A percentile compares a stretch with the other conserved stretches of the same genome.
phyloP scores from a whole-genome alignment of 73 alveolate species.

The Paraurostyla sp. region DNA sequence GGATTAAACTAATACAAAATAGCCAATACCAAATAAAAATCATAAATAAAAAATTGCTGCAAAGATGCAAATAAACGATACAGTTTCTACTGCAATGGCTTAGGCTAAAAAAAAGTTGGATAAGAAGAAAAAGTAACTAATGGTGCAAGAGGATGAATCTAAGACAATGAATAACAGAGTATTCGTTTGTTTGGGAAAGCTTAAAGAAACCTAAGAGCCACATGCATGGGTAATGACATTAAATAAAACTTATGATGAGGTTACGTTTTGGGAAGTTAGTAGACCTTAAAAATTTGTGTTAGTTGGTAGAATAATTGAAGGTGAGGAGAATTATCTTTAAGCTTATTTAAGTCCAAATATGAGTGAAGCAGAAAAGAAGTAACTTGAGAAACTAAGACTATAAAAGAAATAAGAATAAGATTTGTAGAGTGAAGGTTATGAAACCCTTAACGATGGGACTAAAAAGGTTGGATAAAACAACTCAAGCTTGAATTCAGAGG shows the following conservation, averaged over 20 bases:
- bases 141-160: slow-evolving; percentile 54
- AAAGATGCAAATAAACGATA: slow-evolving; percentile 11
- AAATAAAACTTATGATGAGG: slow-evolving; percentile 63
- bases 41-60: not conserved
- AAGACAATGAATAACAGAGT: slow-evolving; percentile 60
- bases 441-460: not conserved
- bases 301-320: slow-evolving; percentile 44
- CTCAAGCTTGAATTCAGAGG: not conserved
- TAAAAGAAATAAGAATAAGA: not conserved
- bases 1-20: not conserved
- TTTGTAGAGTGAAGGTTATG: not conserved
- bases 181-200: slow-evolving; percentile 82
- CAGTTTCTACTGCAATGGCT: slow-evolving; percentile 24
- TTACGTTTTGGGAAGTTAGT: slow-evolving; percentile 80
- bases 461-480: not conserved
- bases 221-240: slow-evolving; percentile 89
- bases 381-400: not conserved
- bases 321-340: slow-evolving; percentile 23
- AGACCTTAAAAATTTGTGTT: slow-evolving; percentile 29
- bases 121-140: slow-evolving; percentile 28
- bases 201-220: slow-evolving; percentile 51
- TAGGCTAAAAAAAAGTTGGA: slow-evolving; percentile 46
- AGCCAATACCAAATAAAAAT: not conserved
- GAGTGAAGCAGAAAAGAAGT: slow-evolving; percentile 40
- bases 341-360: slow-evolving; percentile 58